Evolutionary conservation across 2,329 filamentous ascomycete species (phyloP).

Genomic region (Aureobasidium sp.): DNA sequence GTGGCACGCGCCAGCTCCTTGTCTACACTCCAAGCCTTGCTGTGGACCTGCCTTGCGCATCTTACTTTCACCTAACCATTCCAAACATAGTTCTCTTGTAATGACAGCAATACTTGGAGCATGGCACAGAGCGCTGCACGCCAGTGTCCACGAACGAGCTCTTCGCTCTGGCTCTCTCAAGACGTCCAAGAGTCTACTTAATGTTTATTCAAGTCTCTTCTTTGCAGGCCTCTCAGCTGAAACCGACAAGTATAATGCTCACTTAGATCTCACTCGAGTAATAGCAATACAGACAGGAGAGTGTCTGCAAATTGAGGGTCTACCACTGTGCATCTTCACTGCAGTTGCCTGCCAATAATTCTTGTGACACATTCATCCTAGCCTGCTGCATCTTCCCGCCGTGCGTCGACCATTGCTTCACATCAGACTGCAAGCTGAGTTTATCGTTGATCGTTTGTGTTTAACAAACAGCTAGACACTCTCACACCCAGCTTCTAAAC

Average conservation of each 20-base stretch:
- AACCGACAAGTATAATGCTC: not conserved
- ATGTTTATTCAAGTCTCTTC: not conserved
- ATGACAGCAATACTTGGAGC: not conserved
- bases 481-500: not conserved
- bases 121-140: not conserved
- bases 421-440: not conserved
- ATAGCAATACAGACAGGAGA: not conserved
- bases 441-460: not conserved
- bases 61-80: not conserved
- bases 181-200: not conserved
- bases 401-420: not conserved
- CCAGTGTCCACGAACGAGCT: not conserved
- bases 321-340: not conserved
- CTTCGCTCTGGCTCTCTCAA: too few species aligned
- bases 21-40: not conserved
- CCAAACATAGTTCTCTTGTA: too few species aligned
- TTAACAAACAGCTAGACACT: not conserved
- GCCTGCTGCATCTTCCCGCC: constrained; percentile 6
- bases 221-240: not conserved
- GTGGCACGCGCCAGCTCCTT: not conserved
- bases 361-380: constrained; percentile 5
- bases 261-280: not conserved
- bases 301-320: not conserved
- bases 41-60: not conserved
- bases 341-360: not conserved